Percentiles rank a stretch among this genome's conserved stretches.
phyloP scores from a whole-genome alignment of 164 flowering plant genomes.

The Piper betle region DNA sequence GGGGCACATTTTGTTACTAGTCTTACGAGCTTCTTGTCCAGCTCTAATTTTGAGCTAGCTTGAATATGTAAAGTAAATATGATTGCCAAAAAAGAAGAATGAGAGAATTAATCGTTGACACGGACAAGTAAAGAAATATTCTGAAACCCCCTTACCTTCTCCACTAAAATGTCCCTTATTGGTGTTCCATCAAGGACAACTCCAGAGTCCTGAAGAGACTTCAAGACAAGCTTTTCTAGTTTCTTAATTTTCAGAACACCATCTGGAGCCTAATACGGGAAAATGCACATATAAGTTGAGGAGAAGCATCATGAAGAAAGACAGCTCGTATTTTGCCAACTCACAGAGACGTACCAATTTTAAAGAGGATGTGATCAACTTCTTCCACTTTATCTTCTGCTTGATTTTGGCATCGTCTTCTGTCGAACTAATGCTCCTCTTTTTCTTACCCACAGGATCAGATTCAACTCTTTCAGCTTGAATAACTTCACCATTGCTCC shows the following conservation, averaged over 20 bases:
- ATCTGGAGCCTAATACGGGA: conserved; percentile 29
- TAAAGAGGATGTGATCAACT: conserved; percentile 51
- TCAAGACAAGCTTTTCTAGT: conserved; percentile 41
- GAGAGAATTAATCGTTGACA: background rate
- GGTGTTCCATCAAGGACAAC: conserved; percentile 25
- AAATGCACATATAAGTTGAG: conserved; percentile 3
- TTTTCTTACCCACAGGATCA: conserved; percentile 16
- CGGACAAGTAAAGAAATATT: background rate
- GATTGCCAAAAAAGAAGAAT: background rate
- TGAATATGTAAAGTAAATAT: conserved; percentile 36
- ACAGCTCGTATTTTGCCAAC: background rate
- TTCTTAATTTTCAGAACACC: conserved; percentile 54
- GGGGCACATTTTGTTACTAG: conserved; percentile 29
- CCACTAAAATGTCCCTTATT: conserved; percentile 25
- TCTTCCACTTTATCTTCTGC: conserved; percentile 76
- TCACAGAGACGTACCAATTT: conserved; percentile 36
- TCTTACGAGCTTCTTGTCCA: conserved; percentile 45
- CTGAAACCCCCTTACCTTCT: conserved; percentile 32
- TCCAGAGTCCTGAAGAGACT: conserved; percentile 50
- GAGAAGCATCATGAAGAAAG: background rate
- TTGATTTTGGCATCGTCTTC: conserved; percentile 4
- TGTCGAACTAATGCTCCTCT: conserved; percentile 3
- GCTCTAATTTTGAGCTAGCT: conserved; percentile 53
- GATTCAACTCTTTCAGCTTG: conserved; percentile 23
- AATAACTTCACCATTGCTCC: conserved; percentile 39